Evolutionary conservation across 1,284 basidiomycete species (phyloP), one percentile per base, ranked within the genome.

Genomic region (Boletus sp.): DNA sequence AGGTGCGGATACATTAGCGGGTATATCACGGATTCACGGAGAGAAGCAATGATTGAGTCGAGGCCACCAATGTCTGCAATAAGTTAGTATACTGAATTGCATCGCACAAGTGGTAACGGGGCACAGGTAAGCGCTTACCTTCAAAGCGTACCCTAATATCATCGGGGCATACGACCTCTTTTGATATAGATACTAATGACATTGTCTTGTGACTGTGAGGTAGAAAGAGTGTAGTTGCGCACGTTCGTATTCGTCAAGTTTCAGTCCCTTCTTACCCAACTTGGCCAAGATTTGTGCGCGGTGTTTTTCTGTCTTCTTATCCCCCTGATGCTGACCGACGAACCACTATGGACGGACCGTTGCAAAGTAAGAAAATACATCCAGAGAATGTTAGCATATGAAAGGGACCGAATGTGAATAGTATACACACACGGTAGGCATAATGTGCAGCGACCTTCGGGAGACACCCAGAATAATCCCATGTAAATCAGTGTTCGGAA

Each of bases 1-100:
- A 99, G 83, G 64, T 92, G 83, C 3, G 97, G 97, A 70, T 94
- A 97, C 63, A 93, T 89, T 48, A 99, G 85, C 3, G 97, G 97
- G 72, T 95, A 97, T 71, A 99, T 98, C 64, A 99, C 90, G 62
- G 95, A 95, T 80, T 99, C 97, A 59, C 94, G 89, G 57, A 99
- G 84, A 37, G 91, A 94, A 27, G 89, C 84, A 64, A 99, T 91
- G 70, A 98, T 98, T 40, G 89, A 81, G 55, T 99, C 97, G 30
- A 99, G 84, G 9, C 97, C 97, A n/a, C 97, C 97, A 61, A 99
- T 91, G 68, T 95, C 93, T 93, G 66, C 14, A 57, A 33, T 21
- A 56, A 44, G 51, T 62, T 38, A 58, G 60, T 44, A 52, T 37
- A 43, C 43, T 30, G 37, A 19, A 60, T 35, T 47, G 23, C 4